Base-by-base conservation (phyloP, 2,329 filamentous ascomycete genomes). In the Biscogniauxia marginata region DNA sequence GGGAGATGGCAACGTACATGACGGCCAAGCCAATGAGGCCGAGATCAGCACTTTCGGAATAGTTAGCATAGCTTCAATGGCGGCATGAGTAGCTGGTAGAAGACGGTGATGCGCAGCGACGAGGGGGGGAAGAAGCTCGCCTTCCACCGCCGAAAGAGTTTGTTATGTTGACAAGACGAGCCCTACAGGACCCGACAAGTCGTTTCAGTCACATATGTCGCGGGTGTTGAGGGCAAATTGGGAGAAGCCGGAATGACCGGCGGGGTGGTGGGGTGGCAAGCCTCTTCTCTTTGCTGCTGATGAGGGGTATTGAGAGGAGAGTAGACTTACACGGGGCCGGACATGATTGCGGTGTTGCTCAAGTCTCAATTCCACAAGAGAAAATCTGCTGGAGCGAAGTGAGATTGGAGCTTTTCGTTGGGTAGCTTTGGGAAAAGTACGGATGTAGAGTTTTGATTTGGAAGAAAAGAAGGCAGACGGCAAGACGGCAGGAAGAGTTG, bases 21-120 rank as follows among this genome's bases (percentile, higher is more conserved):
- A 95, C 90, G 81, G 90, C 90, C 81, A 95, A 84, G 85, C 90
- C 90, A 76, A 95, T 93, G 74, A 95, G 89, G 83, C 90, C 90
- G 79, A 95, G 87, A 86, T 95, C 90, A 86, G 86, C 87, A 80
- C 88, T 91, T 80, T 74, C 71, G 61, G 71, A 73, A 78, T 71
- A 67, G 80, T 86, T 77, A 86, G 84, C 79, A 84, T 79, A 72
- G 64, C 68, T 73, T 65, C 72, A 64, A 65, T 54, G 63, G 52
- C 30, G 13, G 30, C 30, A 39, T 16, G n/a, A 16, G n/a, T 39
- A 53, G 51, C 55, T 54, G 49, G 57, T 59, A 52, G 63, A 66
- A 61, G 62, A 59, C 57, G 60, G 25, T 44, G 25, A 46, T 55
- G 54, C 43, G 57, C 54, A 56, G 57, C 23, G 50, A 50, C n/a